These are phyloP conservation scores for Daedaleopsis nitida DNA, from an alignment of 768 basidiomycete species.

Conservation along the genomic window DNA sequence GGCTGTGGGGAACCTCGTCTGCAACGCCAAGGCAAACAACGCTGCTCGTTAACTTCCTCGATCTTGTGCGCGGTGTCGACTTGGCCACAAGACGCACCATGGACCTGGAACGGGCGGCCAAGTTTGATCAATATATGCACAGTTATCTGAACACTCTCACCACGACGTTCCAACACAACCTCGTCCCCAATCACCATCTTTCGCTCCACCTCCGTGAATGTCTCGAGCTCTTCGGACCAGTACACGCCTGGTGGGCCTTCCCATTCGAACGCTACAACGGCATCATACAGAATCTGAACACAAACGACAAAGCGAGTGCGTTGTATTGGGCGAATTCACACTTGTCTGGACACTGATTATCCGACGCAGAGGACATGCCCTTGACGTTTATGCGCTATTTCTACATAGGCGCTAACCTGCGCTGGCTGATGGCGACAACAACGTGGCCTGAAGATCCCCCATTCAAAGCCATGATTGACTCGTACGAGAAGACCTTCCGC, in stretches of 20 bases:
- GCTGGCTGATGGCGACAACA: not conserved
- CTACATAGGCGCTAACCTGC: not conserved
- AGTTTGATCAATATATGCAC: constrained; percentile 5
- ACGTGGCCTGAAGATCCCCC: not conserved
- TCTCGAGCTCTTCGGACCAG: constrained; percentile 33
- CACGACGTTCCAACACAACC: constrained; percentile 21
- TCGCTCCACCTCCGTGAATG: constrained; percentile 34
- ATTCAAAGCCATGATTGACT: not conserved
- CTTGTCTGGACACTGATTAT: not conserved
- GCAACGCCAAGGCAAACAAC: constrained; percentile 7
- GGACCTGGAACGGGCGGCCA: constrained; percentile 5
- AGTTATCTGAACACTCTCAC: constrained; percentile 26
- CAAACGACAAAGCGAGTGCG: constrained; percentile 22
- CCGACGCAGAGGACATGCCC: not conserved
- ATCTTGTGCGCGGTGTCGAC: constrained; percentile 22
- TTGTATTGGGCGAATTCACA: not conserved
- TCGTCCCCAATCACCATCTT: constrained; percentile 35
- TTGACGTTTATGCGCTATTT: constrained; percentile 2
- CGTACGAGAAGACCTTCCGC: not conserved
- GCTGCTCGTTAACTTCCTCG: constrained; percentile 35
- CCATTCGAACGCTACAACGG: constrained; percentile 35
- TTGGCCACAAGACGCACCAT: constrained; percentile 22
- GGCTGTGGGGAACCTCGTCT: constrained; percentile 33
- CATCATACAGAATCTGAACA: constrained; percentile 27
- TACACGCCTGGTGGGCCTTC: constrained; percentile 26